Conservation (phyloP, 177 flowering plant species). For the Vitis hybrid region DNA sequence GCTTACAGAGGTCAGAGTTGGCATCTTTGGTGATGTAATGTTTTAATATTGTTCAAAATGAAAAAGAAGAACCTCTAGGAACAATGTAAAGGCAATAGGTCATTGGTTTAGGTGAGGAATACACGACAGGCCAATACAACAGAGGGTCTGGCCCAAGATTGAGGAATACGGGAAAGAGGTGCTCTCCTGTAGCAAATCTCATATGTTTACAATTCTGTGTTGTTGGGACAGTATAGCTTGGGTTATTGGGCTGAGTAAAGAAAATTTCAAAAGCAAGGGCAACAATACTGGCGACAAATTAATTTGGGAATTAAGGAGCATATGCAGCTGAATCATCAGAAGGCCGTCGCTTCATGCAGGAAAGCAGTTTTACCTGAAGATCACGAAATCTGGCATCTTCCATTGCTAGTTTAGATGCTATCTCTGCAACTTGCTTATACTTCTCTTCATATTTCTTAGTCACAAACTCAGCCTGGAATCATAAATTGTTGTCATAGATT, state of each 20-base stretch:
- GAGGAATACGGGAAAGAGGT: no score
- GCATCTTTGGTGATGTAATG: no score
- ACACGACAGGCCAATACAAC: no score
- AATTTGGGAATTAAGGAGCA: not conserved
- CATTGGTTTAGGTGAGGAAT: no score
- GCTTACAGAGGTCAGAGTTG: no score
- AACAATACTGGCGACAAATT: not conserved
- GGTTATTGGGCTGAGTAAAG: not conserved
- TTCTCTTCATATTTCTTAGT: slow-evolving; percentile 91
- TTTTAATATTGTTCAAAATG: no score
- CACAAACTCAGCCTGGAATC: slow-evolving; percentile 64
- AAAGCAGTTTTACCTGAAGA: slow-evolving; percentile 53
- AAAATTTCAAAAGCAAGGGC: not conserved
- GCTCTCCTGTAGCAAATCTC: no score
- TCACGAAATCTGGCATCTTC: slow-evolving; percentile 93
- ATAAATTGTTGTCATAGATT: slow-evolving; percentile 1
- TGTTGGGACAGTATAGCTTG: no score
- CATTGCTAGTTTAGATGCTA: slow-evolving; percentile 77
- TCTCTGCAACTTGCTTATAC: slow-evolving; percentile 81
- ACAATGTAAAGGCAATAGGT: no score
- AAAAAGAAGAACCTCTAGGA: no score
- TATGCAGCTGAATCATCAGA: not conserved
- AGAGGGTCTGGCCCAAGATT: no score
- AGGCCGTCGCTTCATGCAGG: not conserved
- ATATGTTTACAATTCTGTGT: no score